Evolutionary conservation across 2,329 filamentous ascomycete genomes (phyloP).

Genomic region (Seiridium cupressi): DNA sequence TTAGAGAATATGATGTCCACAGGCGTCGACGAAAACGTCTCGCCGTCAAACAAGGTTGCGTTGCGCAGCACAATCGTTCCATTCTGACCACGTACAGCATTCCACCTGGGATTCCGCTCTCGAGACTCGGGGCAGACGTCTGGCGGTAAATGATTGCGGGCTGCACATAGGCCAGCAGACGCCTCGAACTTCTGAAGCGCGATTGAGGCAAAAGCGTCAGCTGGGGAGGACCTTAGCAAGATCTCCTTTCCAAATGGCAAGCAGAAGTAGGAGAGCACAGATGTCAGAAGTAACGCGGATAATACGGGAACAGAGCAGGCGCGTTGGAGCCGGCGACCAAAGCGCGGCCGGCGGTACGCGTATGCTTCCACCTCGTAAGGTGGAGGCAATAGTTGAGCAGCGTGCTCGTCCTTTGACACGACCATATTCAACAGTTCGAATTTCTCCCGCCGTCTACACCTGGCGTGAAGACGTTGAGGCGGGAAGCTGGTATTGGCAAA

Average conservation of each 20-base stretch:
- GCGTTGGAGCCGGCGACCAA: not conserved
- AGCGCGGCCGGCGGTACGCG: not conserved
- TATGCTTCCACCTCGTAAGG: slow-evolving; percentile 8
- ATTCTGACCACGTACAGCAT: slow-evolving; percentile 33
- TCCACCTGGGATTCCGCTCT: slow-evolving; percentile 40
- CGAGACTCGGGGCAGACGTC: slow-evolving; percentile 3
- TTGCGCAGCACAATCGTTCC: slow-evolving; percentile 35
- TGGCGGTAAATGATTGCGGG: not conserved
- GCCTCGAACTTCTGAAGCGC: not conserved
- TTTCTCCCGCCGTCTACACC: not conserved
- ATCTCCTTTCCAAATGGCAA: not conserved
- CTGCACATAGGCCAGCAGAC: slow-evolving; percentile 1
- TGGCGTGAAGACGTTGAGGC: not conserved
- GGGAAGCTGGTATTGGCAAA: not conserved
- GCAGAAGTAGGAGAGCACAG: slow-evolving; percentile 1
- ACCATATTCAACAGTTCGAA: not conserved
- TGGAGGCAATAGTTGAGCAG: not conserved
- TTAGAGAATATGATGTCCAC: slow-evolving; percentile 38
- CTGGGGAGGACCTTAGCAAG: not conserved
- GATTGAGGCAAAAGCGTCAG: not conserved
- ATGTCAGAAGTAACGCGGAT: not conserved
- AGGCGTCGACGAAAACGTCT: slow-evolving; percentile 24
- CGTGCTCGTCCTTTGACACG: not conserved
- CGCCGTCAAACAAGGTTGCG: slow-evolving; percentile 42
- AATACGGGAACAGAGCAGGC: slow-evolving; percentile 1